Conservation (phyloP, 495 filamentous ascomycete genomes). For the Aspergillus funiculosus region DNA sequence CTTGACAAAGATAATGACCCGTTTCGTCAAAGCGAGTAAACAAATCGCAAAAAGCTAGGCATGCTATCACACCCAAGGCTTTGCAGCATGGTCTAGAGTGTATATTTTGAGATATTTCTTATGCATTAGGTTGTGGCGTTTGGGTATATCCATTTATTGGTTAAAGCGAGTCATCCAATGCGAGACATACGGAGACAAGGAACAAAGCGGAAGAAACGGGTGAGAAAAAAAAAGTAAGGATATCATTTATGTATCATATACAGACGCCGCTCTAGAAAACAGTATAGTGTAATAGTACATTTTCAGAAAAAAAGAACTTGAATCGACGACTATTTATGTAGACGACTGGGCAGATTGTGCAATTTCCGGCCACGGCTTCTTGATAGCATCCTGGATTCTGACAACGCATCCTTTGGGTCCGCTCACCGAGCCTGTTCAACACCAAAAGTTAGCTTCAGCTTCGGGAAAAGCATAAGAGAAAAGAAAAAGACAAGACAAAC, state of each 20-base stretch:
- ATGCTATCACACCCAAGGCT: background rate
- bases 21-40: slow-evolving; percentile 41
- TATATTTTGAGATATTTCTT: slow-evolving; percentile 8
- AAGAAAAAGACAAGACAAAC: slow-evolving; percentile 33
- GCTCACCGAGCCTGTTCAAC: slow-evolving; percentile 59
- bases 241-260: slow-evolving; percentile 48
- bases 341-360: slow-evolving; percentile 40
- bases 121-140: slow-evolving; percentile 13
- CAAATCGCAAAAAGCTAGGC: background rate
- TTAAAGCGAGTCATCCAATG: slow-evolving; percentile 5
- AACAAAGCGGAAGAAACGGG: slow-evolving; percentile 3
- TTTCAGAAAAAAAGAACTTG: slow-evolving; percentile 17
- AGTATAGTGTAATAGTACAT: slow-evolving; percentile 43
- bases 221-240: slow-evolving; percentile 31
- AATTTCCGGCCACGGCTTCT: slow-evolving; percentile 74
- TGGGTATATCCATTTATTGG: slow-evolving; percentile 3
- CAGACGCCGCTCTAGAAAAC: slow-evolving; percentile 41
- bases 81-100: slow-evolving; percentile 13
- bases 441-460: background rate
- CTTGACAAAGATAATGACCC: slow-evolving; percentile 57
- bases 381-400: slow-evolving; percentile 83
- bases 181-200: background rate
- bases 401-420: slow-evolving; percentile 81
- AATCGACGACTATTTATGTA: slow-evolving; percentile 18
- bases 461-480: background rate